Base-by-base conservation (phyloP, 1,284 basidiomycete species). In the Trichosporon sp. region DNA sequence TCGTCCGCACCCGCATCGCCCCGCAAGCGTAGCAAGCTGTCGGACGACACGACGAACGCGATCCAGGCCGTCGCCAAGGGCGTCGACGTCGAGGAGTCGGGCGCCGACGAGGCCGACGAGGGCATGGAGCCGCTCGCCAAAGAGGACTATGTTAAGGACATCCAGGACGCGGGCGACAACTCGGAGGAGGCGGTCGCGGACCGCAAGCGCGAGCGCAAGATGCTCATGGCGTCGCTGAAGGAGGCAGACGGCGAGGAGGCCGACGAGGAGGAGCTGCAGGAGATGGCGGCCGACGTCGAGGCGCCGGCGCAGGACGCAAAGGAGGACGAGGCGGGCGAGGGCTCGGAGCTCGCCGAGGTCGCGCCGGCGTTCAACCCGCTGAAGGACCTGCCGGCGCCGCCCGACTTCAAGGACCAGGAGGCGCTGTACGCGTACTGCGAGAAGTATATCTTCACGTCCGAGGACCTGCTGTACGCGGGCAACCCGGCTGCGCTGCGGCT, bases 81-180 rank as follows among this genome's bases (percentile, higher is more conserved):
- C 34, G 44, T 27, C 34, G 64, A 44, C 9, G 63, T 9, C 1
- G 64, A 38, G 3, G 68, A 42, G 1, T 60, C 60, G 2, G 70
- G 65, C n/a, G 68, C 51, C 4, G 70, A 67, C 25, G 70, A 69
- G n/a, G 68, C 65, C 2, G 69, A 84, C 21, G 85, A 86, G 12
- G 80, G 81, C 32, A 85, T 86, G 44, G 83, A 84, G 34, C 67
- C 64, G 29, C 81, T 81, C n/a, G 82, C 80, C 68, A 85, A 81
- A 60, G 80, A 75, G 27, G 74, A 74, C 66, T 73, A 73, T 27
- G 72, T 69, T 3, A 31, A 53, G 12, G 70, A 73, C 44, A 42
- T 73, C 38, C 70, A 70, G 21, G 38, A 53, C 5, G 72, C 70
- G 4, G 72, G 72, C 60, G 70, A 68, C 65, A 66, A 70, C 65